phyloP scores from a whole-genome alignment of 2,329 filamentous ascomycete species.

The Aspergillus calidoustus region DNA sequence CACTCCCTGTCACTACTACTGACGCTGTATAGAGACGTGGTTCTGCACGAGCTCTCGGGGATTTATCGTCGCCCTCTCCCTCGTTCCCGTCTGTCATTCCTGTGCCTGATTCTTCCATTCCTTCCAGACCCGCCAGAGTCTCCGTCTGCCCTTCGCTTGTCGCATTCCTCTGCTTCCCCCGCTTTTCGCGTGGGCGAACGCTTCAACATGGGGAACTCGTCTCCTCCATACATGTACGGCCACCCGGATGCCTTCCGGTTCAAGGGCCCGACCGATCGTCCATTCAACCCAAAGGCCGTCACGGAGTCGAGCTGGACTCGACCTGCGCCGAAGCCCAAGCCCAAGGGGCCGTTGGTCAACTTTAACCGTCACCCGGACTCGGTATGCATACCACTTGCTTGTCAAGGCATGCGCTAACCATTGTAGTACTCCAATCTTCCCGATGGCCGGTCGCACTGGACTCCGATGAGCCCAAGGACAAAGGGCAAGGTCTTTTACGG shows the following conservation, averaged over 20 bases:
- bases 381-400: slow-evolving; percentile 52
- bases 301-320: slow-evolving; percentile 77
- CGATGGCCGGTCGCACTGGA: slow-evolving; percentile 64
- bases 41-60: slow-evolving; percentile 13
- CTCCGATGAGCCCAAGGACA: slow-evolving; percentile 69
- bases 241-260: slow-evolving; percentile 57
- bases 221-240: slow-evolving; percentile 77
- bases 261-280: slow-evolving; percentile 55
- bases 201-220: slow-evolving; percentile 54
- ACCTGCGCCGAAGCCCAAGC: slow-evolving; percentile 64
- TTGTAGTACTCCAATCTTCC: slow-evolving; percentile 58
- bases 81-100: slow-evolving; percentile 4
- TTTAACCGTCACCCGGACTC: slow-evolving; percentile 85
- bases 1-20: neutral
- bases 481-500: slow-evolving; percentile 73
- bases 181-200: slow-evolving; percentile 45
- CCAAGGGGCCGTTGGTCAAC: slow-evolving; percentile 74
- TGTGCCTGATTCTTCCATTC: slow-evolving; percentile 28
- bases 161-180: slow-evolving; percentile 31
- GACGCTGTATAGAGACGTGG: neutral
- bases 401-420: neutral
- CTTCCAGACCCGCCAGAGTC: slow-evolving; percentile 26
- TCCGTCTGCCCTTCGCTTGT: slow-evolving; percentile 8
- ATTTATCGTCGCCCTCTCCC: slow-evolving; percentile 15
- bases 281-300: slow-evolving; percentile 86